Conservation (phyloP, 2,329 filamentous ascomycete genomes). For the Aotearoamyces nothofagi region DNA sequence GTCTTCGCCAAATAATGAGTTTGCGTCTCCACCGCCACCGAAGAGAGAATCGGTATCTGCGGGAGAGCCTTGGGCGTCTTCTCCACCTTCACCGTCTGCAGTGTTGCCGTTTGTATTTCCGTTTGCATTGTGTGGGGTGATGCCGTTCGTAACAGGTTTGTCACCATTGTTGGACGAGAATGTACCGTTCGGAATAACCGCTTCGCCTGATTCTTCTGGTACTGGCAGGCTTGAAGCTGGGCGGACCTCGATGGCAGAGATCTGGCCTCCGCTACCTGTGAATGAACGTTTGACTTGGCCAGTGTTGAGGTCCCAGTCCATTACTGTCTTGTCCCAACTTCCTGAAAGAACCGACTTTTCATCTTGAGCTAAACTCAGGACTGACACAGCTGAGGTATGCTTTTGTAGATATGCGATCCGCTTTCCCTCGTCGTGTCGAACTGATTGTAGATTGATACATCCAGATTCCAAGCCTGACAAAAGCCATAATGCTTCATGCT, state of each 20-base stretch:
- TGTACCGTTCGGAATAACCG: slow-evolving; percentile 47
- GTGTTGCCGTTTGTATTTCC: slow-evolving; percentile 21
- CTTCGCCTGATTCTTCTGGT: slow-evolving; percentile 50
- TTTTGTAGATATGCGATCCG: slow-evolving; percentile 66
- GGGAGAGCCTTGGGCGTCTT: slow-evolving; percentile 49
- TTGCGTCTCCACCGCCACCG: slow-evolving; percentile 54
- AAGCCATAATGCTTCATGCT: slow-evolving; percentile 82
- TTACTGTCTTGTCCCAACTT: slow-evolving; percentile 89
- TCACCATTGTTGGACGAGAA: slow-evolving; percentile 60
- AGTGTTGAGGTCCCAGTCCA: slow-evolving; percentile 90
- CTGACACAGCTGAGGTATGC: slow-evolving; percentile 85
- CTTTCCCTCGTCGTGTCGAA: slow-evolving; percentile 89
- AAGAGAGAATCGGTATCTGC: slow-evolving; percentile 60
- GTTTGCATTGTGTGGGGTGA: slow-evolving; percentile 24
- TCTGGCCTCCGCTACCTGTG: slow-evolving; percentile 64
- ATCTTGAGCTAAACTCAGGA: slow-evolving; percentile 66
- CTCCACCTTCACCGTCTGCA: slow-evolving; percentile 26
- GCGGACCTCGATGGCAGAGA: slow-evolving; percentile 75
- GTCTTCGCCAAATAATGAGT: slow-evolving; percentile 81
- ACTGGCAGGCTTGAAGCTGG: slow-evolving; percentile 63
- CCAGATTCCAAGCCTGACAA: slow-evolving; percentile 83
- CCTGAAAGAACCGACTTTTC: slow-evolving; percentile 81
- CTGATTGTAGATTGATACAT: slow-evolving; percentile 82
- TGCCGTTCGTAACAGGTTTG: slow-evolving; percentile 40
- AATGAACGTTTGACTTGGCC: slow-evolving; percentile 65